These are phyloP conservation scores for Saccharomyces hybrid DNA, from an alignment of 1,139 yeast species.

Conservation along the genomic window DNA sequence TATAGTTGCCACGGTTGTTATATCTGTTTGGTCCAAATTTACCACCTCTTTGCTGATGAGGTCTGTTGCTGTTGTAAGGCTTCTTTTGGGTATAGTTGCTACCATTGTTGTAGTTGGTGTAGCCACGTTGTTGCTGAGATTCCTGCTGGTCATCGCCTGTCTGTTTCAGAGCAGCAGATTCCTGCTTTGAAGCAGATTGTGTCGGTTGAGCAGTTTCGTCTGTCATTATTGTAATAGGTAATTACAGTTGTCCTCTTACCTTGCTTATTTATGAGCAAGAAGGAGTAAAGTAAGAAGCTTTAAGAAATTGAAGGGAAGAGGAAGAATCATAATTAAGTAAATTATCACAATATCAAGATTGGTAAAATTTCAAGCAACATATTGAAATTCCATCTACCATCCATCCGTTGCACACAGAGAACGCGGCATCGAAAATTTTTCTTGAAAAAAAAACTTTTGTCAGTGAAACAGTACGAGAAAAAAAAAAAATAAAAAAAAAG, in stretches of 20 bases:
- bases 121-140: neutral
- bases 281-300: neutral
- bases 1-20: neutral
- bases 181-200: neutral
- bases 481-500: neutral
- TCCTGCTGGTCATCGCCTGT: neutral
- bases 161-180: neutral
- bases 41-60: neutral
- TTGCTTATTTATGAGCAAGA: neutral
- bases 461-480: neutral
- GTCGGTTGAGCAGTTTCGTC: neutral
- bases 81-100: neutral
- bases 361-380: neutral
- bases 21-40: neutral
- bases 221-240: neutral
- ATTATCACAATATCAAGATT: neutral
- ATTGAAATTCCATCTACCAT: neutral
- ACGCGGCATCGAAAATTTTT: slow-evolving; percentile 1
- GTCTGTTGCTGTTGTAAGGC: neutral
- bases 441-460: neutral
- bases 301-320: neutral
- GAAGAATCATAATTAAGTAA: neutral
- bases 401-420: neutral
- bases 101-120: neutral
- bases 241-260: slow-evolving; percentile 1